Conservation (phyloP, 2,329 filamentous ascomycete species). For the Fusarium avenaceum region DNA sequence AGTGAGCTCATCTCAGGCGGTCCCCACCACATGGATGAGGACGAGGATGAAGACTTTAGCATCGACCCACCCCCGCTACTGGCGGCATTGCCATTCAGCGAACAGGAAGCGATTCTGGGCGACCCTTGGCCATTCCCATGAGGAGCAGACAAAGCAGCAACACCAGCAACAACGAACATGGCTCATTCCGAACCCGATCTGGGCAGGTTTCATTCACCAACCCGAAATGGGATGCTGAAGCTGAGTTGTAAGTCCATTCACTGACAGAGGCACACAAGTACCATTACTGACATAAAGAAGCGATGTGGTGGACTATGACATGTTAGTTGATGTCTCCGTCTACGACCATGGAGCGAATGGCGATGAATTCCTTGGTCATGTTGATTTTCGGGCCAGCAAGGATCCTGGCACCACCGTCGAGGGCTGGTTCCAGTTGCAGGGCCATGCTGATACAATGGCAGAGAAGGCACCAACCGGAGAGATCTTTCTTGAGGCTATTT, state of each 20-base stretch:
- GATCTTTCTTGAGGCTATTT: slow-evolving; percentile 87
- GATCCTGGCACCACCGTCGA: slow-evolving; percentile 79
- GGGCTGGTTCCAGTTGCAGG: slow-evolving; percentile 87
- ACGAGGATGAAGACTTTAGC: slow-evolving; percentile 68
- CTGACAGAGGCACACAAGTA: background rate
- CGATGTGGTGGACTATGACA: slow-evolving; percentile 92
- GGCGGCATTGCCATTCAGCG: slow-evolving; percentile 74
- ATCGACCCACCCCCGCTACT: slow-evolving; percentile 59
- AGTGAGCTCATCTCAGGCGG: slow-evolving; percentile 96
- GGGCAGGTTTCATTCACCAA: slow-evolving; percentile 74
- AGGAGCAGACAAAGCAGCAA: slow-evolving; percentile 96
- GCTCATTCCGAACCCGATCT: slow-evolving; percentile 70
- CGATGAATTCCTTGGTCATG: slow-evolving; percentile 92
- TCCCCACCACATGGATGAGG: slow-evolving; percentile 74
- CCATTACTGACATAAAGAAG: slow-evolving; percentile 61
- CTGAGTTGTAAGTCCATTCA: slow-evolving; percentile 80
- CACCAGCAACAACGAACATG: slow-evolving; percentile 81
- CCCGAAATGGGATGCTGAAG: slow-evolving; percentile 96
- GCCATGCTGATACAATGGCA: slow-evolving; percentile 77
- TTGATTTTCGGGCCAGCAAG: slow-evolving; percentile 79
- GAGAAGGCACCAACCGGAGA: slow-evolving; percentile 87
- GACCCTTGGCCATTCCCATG: slow-evolving; percentile 95
- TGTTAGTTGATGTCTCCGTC: slow-evolving; percentile 91
- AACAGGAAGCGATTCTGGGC: slow-evolving; percentile 83
- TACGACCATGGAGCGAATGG: slow-evolving; percentile 86